These are phyloP conservation scores for Bacidia rubella DNA, from an alignment of 495 filamentous ascomycete genomes.

Conservation along the genomic window DNA sequence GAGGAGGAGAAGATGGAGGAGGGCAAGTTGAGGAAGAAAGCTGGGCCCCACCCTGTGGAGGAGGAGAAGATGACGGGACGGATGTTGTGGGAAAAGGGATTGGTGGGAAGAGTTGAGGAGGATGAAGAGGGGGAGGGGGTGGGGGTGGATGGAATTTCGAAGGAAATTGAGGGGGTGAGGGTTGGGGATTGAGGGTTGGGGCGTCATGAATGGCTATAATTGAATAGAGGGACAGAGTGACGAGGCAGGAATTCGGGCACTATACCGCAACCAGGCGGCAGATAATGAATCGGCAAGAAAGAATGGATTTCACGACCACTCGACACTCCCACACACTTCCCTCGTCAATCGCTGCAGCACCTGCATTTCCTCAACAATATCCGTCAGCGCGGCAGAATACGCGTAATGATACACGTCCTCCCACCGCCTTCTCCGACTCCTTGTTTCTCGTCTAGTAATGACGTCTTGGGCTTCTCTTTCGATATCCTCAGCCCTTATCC, in stretches of 20 bases:
- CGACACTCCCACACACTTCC: slow-evolving; percentile 39
- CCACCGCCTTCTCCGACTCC: slow-evolving; percentile 25
- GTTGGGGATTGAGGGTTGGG: background rate
- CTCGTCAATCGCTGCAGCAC: slow-evolving; percentile 39
- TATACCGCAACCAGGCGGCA: no score
- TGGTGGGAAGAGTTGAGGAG: slow-evolving; percentile 57
- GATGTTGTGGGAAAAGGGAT: slow-evolving; percentile 36
- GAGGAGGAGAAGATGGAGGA: slow-evolving; percentile 54
- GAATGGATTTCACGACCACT: slow-evolving; percentile 15
- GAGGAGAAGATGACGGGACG: slow-evolving; percentile 46
- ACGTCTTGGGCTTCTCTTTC: slow-evolving; percentile 12
- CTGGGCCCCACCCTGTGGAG: slow-evolving; percentile 26
- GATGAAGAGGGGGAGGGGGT: slow-evolving; percentile 12
- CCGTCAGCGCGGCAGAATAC: slow-evolving; percentile 40
- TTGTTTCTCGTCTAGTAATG: slow-evolving; percentile 5
- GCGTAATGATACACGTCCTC: slow-evolving; percentile 36
- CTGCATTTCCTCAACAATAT: slow-evolving; percentile 40
- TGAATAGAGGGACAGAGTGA: no score
- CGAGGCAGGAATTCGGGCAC: no score
- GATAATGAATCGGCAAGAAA: background rate
- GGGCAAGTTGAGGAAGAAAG: slow-evolving; percentile 58
- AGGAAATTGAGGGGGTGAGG: background rate
- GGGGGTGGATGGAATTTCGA: slow-evolving; percentile 6
- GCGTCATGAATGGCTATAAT: no score
- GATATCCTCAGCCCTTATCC: slow-evolving; percentile 2